Evolutionary conservation across 805 yeast species (phyloP).

Genomic region (Candida fluviatilis): DNA sequence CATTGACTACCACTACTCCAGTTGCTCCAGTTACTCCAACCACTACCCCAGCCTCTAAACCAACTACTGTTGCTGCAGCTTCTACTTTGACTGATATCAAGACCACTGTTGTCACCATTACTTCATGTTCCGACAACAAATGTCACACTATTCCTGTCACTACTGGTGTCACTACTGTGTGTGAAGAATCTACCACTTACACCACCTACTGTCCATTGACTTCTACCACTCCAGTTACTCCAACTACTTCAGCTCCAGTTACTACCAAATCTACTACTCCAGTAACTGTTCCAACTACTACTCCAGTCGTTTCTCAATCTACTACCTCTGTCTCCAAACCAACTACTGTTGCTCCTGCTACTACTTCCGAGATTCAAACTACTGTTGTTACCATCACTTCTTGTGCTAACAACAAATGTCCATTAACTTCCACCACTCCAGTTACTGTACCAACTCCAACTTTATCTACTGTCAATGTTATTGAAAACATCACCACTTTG

Average conservation of each 20-base stretch:
- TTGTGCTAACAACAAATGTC: slow-evolving; percentile 32
- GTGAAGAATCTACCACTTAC: slow-evolving; percentile 31
- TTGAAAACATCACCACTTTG: slow-evolving; percentile 36
- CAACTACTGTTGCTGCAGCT: slow-evolving; percentile 3
- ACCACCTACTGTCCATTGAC: slow-evolving; percentile 35
- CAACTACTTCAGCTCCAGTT: no score
- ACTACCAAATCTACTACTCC: slow-evolving; percentile 7
- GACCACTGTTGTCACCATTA: slow-evolving; percentile 24
- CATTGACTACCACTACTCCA: slow-evolving; percentile 11
- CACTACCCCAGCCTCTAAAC: background rate
- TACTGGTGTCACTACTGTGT: slow-evolving; percentile 22
- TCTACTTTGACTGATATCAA: slow-evolving; percentile 14
- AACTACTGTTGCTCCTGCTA: slow-evolving; percentile 3
- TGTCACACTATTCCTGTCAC: slow-evolving; percentile 19
- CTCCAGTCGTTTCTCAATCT: slow-evolving; percentile 6
- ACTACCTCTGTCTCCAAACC: no score
- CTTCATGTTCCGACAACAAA: slow-evolving; percentile 23
- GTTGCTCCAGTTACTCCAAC: slow-evolving; percentile 7
- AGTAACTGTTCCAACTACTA: slow-evolving; percentile 5
- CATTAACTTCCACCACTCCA: slow-evolving; percentile 1
- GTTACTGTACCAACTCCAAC: slow-evolving; percentile 9
- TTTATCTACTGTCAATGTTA: slow-evolving; percentile 32
- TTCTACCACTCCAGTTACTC: slow-evolving; percentile 7
- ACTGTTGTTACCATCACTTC: slow-evolving; percentile 34
- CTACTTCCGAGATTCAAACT: slow-evolving; percentile 16